phyloP scores from a whole-genome alignment of 2,329 filamentous ascomycete species.

The Epichloe bromicola region DNA sequence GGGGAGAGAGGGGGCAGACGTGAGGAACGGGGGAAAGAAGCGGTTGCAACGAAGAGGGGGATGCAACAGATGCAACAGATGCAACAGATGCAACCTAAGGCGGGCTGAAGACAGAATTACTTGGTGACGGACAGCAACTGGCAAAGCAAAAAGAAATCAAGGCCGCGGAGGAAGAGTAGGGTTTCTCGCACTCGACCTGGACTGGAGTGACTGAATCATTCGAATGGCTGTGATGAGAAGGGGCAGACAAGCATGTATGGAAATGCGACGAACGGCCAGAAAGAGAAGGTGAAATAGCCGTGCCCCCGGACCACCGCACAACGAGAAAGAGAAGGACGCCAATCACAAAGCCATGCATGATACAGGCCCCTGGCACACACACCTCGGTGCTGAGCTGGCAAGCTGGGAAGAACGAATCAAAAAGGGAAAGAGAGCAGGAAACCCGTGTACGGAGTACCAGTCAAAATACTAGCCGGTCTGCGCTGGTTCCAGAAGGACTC shows the following conservation, averaged over 20 bases:
- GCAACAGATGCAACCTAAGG: conserved; percentile 2
- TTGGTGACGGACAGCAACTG: not conserved
- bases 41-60: conserved; percentile 3
- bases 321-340: conserved; percentile 2
- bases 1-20: not conserved
- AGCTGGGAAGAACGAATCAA: not conserved
- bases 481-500: conserved; percentile 8
- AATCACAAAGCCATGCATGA: conserved; percentile 5
- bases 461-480: not conserved
- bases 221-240: conserved; percentile 1
- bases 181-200: not conserved
- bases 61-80: conserved; percentile 1
- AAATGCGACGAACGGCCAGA: conserved; percentile 6
- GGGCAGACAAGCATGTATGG: conserved; percentile 1
- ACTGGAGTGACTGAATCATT: not conserved
- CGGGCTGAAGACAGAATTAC: conserved; percentile 1
- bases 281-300: conserved; percentile 8
- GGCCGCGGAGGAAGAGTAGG: not conserved
- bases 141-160: not conserved
- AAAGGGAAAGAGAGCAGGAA: not conserved
- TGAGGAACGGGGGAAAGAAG: not conserved
- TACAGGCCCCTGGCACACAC: conserved; percentile 1
- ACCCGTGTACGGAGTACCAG: not conserved
- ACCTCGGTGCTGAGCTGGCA: not conserved
- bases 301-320: conserved; percentile 4